A percentile compares a stretch with the other conserved stretches of the same genome.
Conservation (phyloP, 176 grass and related monocot genomes). For the Triticum aestivum region DNA sequence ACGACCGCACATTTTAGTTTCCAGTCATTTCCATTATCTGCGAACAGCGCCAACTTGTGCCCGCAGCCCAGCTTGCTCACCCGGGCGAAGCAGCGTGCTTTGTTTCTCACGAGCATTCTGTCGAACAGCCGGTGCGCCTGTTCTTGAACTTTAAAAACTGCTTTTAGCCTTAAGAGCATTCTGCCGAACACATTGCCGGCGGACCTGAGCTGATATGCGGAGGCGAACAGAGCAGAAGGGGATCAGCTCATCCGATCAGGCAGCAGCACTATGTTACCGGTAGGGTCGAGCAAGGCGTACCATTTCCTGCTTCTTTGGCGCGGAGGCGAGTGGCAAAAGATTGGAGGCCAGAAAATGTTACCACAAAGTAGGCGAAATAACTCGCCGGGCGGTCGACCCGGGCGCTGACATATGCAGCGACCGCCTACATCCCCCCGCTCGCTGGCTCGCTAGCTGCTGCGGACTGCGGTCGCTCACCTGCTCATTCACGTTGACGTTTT, state of each 20-base stretch:
- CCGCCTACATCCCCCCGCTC: no score
- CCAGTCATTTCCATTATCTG: neutral
- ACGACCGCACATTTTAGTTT: neutral
- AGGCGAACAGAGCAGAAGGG: neutral
- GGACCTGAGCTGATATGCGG: neutral
- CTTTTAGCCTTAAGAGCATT: neutral
- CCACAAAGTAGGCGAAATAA: no score
- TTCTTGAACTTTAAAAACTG: neutral
- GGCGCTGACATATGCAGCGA: no score
- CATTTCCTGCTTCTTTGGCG: neutral
- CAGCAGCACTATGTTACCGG: neutral
- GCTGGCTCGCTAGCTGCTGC: no score
- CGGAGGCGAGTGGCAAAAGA: neutral
- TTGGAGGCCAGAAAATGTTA: no score
- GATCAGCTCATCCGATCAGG: neutral
- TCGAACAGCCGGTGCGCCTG: neutral
- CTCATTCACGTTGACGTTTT: no score
- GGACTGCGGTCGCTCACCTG: no score
- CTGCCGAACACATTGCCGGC: conserved; percentile 15
- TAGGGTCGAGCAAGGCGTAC: neutral
- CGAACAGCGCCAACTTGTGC: neutral
- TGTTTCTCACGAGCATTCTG: neutral
- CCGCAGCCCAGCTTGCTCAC: neutral
- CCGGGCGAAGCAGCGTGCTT: neutral
- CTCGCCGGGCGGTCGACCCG: no score